Evolutionary conservation across 2,329 filamentous ascomycete species (phyloP), one percentile per base, ranked within the genome.

Genomic region (Aspergillus aculeatus): DNA sequence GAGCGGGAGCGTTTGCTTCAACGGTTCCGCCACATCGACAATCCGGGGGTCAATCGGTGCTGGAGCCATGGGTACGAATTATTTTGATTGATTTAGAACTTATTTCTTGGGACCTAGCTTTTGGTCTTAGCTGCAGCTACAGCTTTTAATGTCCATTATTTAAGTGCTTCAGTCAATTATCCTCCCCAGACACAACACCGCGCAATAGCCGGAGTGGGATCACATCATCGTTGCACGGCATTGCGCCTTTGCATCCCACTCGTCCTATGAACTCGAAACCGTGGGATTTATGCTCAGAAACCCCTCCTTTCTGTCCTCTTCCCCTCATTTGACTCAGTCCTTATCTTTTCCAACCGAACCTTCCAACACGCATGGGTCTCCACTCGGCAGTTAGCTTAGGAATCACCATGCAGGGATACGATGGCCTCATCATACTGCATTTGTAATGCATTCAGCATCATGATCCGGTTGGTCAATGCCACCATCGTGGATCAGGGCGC

Each of bases 1-100:
- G 6, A 91, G 77, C 1, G 80, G 81, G 1, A 92, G 78, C 0
- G 77, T 86, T 69, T 90, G 87, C 67, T 90, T 91, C 62, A 76
- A 81, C 0, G 83, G 88, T 61, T 83, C 75, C 6, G 82, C 83
- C 14, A 86, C 83, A 69, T 91, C 89, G 44, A 82, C 82, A 62
- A 91, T 90, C 38, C 80, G 77, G 5, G 84, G 76, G 57, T 86
- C 80, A 64, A 90, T 87, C 44, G 87, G 81, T 66, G 82, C 81
- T 9, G 86, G 86, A 52, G 82, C 81, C 82, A 85, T 84, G 56
- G 21, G 16, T 44, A 44, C 38, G 16, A 44, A 7, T 19, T 7
- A 3, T 14, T 19, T 16, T 14, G 11, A 16, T 5, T 35, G 11
- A 35, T 12, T 16, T 4, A 12, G 16, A 19, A 44, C 7, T 16